Conservation (phyloP, 352 stramenopile species). For the Plasmopara viticola region DNA sequence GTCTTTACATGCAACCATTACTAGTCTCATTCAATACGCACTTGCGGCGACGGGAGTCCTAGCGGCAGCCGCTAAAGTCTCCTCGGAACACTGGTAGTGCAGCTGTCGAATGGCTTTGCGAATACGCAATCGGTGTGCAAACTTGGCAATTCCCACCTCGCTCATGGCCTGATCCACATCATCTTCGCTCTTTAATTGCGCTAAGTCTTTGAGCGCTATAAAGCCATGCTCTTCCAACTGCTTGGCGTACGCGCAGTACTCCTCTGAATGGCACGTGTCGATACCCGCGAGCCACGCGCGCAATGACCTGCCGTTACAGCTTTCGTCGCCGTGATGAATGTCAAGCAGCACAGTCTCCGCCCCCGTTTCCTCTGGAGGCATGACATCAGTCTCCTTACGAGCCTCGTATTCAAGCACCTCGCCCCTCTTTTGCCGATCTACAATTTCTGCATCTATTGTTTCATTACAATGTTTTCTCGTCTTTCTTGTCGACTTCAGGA, state of each 20-base stretch:
- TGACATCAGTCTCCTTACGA: conserved; percentile 14
- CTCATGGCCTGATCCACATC: conserved; percentile 74
- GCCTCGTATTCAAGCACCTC: conserved; percentile 33
- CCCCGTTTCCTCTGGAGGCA: conserved; percentile 34
- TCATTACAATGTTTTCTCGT: conserved; percentile 17
- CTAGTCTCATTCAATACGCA: conserved; percentile 19
- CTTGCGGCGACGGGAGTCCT: conserved; percentile 26
- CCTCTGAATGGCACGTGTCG: conserved; percentile 33
- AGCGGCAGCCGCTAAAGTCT: conserved; percentile 10
- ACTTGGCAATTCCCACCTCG: conserved; percentile 69
- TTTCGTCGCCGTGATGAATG: conserved; percentile 25
- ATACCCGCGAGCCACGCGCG: conserved; percentile 51
- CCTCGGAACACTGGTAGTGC: conserved; percentile 20
- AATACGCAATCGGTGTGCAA: conserved; percentile 60
- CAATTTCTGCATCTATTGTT: conserved; percentile 31
- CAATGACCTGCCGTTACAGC: conserved; percentile 22
- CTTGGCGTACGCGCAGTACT: conserved; percentile 54
- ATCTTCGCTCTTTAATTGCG: conserved; percentile 47
- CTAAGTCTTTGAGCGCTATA: conserved; percentile 43
- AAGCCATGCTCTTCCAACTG: conserved; percentile 68
- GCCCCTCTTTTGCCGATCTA: conserved; percentile 40
- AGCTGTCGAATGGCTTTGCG: conserved; percentile 63
- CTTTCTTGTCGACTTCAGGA: conserved; percentile 27
- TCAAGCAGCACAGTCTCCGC: conserved; percentile 23
- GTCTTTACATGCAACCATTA: conserved; percentile 9